Evolutionary conservation across 441 rosid species (phyloP).

Genomic region (Theobroma grandiflorum): DNA sequence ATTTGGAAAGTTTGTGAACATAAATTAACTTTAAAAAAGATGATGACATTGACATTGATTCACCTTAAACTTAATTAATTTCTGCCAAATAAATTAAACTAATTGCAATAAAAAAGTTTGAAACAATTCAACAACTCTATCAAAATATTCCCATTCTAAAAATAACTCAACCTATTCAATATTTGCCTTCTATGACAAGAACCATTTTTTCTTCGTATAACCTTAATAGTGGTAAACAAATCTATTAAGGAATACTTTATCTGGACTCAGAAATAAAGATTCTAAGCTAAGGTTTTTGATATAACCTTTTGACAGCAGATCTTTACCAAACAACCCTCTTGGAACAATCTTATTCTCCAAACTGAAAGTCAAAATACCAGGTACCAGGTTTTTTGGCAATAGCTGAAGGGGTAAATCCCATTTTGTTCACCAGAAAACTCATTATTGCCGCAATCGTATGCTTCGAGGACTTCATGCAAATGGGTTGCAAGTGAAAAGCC

Average conservation of each 20-base stretch:
- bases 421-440: conserved; percentile 33
- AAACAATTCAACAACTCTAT: too few relatives aligned
- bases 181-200: too few relatives aligned
- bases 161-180: too few relatives aligned
- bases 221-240: neutral
- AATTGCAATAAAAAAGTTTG: too few relatives aligned
- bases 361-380: neutral
- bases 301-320: neutral
- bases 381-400: conserved; percentile 3
- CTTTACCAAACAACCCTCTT: neutral
- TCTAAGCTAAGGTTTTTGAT: neutral
- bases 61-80: too few relatives aligned
- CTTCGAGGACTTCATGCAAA: conserved; percentile 4
- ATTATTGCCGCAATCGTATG: conserved; percentile 10
- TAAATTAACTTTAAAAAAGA: too few relatives aligned
- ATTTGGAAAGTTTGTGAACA: too few relatives aligned
- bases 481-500: too few relatives aligned
- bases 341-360: conserved; percentile 17
- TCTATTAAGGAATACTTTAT: neutral
- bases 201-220: too few relatives aligned
- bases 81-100: too few relatives aligned
- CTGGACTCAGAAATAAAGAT: neutral
- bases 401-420: neutral
- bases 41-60: too few relatives aligned
- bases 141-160: too few relatives aligned